Evolutionary conservation across 2,329 filamentous ascomycete species (phyloP), one percentile per base, ranked within the genome.

Genomic region (Neofusicoccum cordaticola): DNA sequence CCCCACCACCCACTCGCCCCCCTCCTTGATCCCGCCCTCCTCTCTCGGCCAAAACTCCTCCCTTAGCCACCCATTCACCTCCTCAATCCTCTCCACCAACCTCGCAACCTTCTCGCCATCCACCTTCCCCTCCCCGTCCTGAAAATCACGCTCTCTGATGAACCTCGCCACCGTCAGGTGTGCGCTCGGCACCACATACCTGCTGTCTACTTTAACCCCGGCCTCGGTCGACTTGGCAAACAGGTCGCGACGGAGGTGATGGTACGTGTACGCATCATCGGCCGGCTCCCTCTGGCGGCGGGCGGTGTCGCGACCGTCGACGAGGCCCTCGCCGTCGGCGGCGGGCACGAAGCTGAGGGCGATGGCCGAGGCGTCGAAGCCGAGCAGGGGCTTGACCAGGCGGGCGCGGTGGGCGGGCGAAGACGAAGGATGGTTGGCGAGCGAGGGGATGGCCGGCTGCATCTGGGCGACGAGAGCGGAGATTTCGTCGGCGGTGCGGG

Each of bases 111-210:
- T 86, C 65, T 81, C 81, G 0, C 81, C 80, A 68, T 84, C 78
- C 22, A 70, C 74, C 4, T 13, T 31, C 69, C 68, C 79, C 17
- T 35, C 45, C 5, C 44, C 63, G 8, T 44, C 63, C 22, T 17
- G 19, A 44, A 83, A 80, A 48, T 93, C 91, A 12, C 83, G 80
- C 45, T 87, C 84, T 9, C 83, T 84, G 48, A 97, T 84, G 74
- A 95, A 97, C 3, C 94, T 84, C 0, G 86, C 93, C 65, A 98
- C 85, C 0, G 94, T 97, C 72, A 97, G 85, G 79, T 98, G 94
- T 15, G 92, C 92, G 52, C 90, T 94, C 1, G 93, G 93, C 2
- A 96, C 92, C 27, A 93, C 88, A 74, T 97, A 98, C 65, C 94
- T 84, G 61, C 90, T 91, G 22, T 84, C 89, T 39, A 97, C 84